Percentiles rank a stretch among this genome's conserved stretches.
These are phyloP conservation scores for Paramecium tetraurelia DNA, from an alignment of 73 alveolate species.

Conservation along the genomic window DNA sequence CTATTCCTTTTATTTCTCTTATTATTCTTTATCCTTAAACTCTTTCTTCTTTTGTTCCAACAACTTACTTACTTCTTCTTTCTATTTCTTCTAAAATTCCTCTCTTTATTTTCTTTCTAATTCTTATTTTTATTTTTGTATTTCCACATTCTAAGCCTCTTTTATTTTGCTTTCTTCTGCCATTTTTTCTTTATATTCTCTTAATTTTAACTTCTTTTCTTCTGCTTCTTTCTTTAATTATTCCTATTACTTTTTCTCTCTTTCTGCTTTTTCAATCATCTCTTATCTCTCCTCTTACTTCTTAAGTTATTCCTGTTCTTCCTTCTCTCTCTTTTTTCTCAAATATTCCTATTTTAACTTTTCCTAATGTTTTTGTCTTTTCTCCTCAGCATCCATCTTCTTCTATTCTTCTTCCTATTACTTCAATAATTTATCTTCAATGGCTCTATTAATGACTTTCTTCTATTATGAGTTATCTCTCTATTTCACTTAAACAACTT, in stretches of 20 bases:
- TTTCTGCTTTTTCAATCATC: constrained; percentile 24
- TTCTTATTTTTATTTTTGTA: background rate
- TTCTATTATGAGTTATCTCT: constrained; percentile 14
- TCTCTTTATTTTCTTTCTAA: constrained; percentile 31
- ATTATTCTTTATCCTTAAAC: background rate
- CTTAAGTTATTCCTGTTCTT: constrained; percentile 20
- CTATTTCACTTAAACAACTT: background rate
- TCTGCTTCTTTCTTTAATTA: constrained; percentile 16
- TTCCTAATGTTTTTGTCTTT: constrained; percentile 20
- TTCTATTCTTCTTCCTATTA: constrained; percentile 38
- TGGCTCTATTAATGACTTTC: background rate
- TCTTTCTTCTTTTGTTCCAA: constrained; percentile 4
- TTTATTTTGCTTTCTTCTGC: constrained; percentile 19
- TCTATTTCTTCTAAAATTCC: background rate
- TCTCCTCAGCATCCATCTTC: constrained; percentile 5
- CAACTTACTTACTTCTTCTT: constrained; percentile 1
- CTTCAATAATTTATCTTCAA: constrained; percentile 8
- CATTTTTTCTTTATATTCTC: constrained; percentile 40
- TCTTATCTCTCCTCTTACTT: constrained; percentile 25
- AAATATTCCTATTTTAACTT: constrained; percentile 41
- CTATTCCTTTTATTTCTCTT: background rate
- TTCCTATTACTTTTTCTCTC: background rate
- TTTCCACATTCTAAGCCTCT: background rate
- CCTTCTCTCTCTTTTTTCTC: constrained; percentile 39
- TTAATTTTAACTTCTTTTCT: constrained; percentile 16